Conservation (phyloP, 2,329 filamentous ascomycete species). For the Trichoderma koningiopsis region DNA sequence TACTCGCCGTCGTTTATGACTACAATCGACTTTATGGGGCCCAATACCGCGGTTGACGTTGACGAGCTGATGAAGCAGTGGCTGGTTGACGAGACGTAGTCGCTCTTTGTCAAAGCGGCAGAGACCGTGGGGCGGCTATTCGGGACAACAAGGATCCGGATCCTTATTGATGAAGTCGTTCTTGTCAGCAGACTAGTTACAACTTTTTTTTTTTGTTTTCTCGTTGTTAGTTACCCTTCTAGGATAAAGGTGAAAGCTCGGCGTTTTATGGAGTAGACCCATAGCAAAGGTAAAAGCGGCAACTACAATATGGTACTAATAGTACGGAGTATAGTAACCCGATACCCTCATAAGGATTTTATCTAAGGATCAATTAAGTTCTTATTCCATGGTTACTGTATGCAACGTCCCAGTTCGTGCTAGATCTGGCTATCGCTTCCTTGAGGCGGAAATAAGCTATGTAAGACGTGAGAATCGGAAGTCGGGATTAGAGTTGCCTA, state of each 20-base stretch:
- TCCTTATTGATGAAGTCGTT: neutral
- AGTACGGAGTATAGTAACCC: neutral
- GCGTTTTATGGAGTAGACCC: neutral
- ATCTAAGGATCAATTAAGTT: neutral
- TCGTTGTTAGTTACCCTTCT: neutral
- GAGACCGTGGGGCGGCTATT: neutral
- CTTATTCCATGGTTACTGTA: neutral
- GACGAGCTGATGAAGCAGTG: constrained; percentile 20
- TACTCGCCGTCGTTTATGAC: constrained; percentile 12
- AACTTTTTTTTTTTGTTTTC: neutral
- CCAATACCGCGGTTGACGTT: constrained; percentile 1
- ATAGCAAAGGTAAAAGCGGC: neutral
- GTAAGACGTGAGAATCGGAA: neutral
- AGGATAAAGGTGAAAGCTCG: neutral
- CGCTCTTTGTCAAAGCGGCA: neutral
- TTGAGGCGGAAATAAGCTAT: neutral
- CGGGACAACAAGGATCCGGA: neutral
- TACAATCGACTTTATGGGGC: constrained; percentile 16
- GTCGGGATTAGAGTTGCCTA: neutral
- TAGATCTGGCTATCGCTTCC: neutral
- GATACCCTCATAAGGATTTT: neutral
- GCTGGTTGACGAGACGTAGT: constrained; percentile 5
- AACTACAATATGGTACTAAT: neutral
- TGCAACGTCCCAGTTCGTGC: neutral
- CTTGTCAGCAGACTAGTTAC: neutral